phyloP scores from a whole-genome alignment of 139 green algal species.

The Chlorella sorokiniana region DNA sequence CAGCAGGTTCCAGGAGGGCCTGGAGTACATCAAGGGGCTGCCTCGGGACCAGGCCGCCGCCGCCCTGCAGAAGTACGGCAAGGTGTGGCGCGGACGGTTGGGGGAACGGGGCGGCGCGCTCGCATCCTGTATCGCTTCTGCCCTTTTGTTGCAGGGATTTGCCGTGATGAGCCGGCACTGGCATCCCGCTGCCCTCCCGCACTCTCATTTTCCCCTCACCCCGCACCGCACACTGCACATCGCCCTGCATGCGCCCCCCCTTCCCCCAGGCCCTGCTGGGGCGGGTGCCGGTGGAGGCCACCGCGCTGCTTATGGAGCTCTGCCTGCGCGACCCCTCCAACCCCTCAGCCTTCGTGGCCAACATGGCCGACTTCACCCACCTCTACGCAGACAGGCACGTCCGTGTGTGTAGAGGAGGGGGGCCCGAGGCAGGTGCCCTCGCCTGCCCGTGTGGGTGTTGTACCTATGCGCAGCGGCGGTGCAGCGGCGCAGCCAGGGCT shows the following conservation, averaged over 20 bases:
- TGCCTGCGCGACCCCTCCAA: conserved; percentile 59
- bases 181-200: background rate
- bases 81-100: conserved; percentile 35
- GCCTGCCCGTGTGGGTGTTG: too few relatives aligned
- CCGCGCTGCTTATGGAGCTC: conserved; percentile 85
- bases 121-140: background rate
- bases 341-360: conserved; percentile 54
- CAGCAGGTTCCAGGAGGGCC: conserved; percentile 60
- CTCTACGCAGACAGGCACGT: conserved; percentile 78
- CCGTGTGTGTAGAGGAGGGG: too few relatives aligned
- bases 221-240: background rate
- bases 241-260: background rate
- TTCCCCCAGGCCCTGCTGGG: conserved; percentile 49
- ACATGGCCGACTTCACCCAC: conserved; percentile 84
- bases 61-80: conserved; percentile 78
- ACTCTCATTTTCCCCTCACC: background rate
- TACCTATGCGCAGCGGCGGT: too few relatives aligned
- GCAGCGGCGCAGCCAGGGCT: too few relatives aligned
- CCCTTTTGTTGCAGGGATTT: background rate
- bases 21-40: conserved; percentile 73
- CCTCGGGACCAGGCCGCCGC: conserved; percentile 45
- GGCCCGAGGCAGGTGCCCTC: too few relatives aligned
- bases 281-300: conserved; percentile 73
- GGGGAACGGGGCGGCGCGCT: background rate
- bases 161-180: too few relatives aligned